Conservation (phyloP, 2,329 filamentous ascomycete genomes). For the Pseudogymnoascus sp. region DNA sequence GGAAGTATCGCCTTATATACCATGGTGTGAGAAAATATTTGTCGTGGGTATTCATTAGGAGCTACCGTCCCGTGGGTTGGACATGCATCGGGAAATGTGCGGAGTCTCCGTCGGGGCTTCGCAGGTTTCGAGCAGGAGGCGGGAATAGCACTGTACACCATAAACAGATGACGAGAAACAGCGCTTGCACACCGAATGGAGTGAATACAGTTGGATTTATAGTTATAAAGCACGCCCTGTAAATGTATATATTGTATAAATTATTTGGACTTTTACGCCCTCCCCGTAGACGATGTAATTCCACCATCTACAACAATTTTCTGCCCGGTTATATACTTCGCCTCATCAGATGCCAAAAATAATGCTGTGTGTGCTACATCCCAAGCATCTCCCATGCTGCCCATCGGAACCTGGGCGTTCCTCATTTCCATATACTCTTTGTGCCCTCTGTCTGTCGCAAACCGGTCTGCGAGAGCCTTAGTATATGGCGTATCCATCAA, state of each 20-base stretch:
- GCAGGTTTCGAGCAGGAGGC: neutral
- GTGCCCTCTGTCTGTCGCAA: constrained; percentile 32
- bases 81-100: neutral
- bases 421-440: constrained; percentile 43
- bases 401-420: constrained; percentile 49
- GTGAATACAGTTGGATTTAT: neutral
- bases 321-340: constrained; percentile 51
- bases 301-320: constrained; percentile 43
- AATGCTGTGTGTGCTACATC: constrained; percentile 50
- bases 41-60: neutral
- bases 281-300: constrained; percentile 25
- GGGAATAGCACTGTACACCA: neutral
- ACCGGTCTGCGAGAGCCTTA: constrained; percentile 36
- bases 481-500: constrained; percentile 49
- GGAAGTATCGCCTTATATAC: neutral
- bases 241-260: neutral
- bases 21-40: neutral
- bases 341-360: constrained; percentile 48
- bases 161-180: neutral
- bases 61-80: neutral
- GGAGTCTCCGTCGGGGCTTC: neutral
- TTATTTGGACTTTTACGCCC: neutral
- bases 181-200: neutral
- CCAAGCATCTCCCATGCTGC: constrained; percentile 49
- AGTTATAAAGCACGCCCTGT: neutral